Conservation (phyloP, 257 asterid species). For the Ilex asprella region DNA sequence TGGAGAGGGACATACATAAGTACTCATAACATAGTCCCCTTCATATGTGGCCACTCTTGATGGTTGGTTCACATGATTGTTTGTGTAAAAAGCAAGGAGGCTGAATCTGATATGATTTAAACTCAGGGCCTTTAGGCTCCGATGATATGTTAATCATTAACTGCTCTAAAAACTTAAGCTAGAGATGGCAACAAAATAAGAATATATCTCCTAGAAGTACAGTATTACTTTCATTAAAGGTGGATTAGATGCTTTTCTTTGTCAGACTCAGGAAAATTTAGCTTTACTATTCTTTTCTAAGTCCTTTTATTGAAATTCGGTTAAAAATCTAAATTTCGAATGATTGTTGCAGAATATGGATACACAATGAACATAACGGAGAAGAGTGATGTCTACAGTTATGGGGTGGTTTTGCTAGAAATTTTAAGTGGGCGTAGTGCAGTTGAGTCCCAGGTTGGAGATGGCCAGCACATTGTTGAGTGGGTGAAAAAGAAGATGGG, state of each 20-base stretch:
- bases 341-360: conserved; percentile 66
- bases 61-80: too few species aligned
- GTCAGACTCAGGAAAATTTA: background rate
- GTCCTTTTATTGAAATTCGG: background rate
- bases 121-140: too few species aligned
- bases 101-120: too few species aligned
- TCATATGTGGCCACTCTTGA: too few species aligned
- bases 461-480: conserved; percentile 84
- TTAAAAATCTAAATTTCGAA: background rate
- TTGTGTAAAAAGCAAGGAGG: too few species aligned
- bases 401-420: conserved; percentile 83
- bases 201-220: background rate
- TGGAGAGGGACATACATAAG: too few species aligned
- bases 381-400: conserved; percentile 93
- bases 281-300: background rate
- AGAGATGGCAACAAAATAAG: too few species aligned
- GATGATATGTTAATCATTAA: too few species aligned
- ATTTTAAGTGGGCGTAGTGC: conserved; percentile 83
- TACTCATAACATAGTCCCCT: too few species aligned
- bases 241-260: background rate
- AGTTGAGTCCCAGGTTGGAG: conserved; percentile 68
- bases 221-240: too few species aligned
- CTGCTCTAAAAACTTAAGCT: too few species aligned
- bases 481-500: conserved; percentile 98
- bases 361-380: conserved; percentile 82